Conservation (phyloP, 768 basidiomycete species). For the Tulasnella sp. region DNA sequence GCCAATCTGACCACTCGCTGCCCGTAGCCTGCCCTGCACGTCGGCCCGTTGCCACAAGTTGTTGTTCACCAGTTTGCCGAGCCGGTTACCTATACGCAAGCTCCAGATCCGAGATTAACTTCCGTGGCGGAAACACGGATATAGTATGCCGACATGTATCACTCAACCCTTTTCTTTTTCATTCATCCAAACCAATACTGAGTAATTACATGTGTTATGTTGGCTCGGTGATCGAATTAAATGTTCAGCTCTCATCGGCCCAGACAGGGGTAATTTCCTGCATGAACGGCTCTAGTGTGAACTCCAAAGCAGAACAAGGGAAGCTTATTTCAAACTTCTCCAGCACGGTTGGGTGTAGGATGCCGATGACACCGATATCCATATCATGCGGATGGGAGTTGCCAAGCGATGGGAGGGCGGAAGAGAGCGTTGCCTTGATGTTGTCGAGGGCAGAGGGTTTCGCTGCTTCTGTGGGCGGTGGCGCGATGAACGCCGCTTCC, state of each 20-base stretch:
- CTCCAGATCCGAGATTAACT: too few species aligned
- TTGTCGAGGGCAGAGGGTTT: conserved; percentile 26
- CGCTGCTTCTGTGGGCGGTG: conserved; percentile 21
- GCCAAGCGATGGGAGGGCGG: conserved; percentile 29
- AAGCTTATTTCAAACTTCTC: conserved; percentile 89
- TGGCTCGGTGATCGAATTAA: not conserved
- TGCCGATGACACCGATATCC: conserved; percentile 80
- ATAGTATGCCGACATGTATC: too few species aligned
- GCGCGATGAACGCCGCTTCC: not conserved
- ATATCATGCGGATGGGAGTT: conserved; percentile 38
- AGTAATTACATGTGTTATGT: too few species aligned
- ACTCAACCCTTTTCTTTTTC: too few species aligned
- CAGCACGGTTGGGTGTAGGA: conserved; percentile 85
- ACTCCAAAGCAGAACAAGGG: conserved; percentile 92
- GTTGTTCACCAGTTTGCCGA: too few species aligned
- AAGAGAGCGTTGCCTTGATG: conserved; percentile 38
- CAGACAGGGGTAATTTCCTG: conserved; percentile 36
- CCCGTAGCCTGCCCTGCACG: too few species aligned
- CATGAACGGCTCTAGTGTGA: conserved; percentile 90
- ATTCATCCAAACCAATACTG: too few species aligned
- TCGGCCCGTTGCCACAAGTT: too few species aligned
- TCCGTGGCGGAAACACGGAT: too few species aligned
- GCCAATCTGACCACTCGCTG: too few species aligned
- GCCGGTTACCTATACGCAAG: too few species aligned
- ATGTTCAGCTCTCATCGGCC: conserved; percentile 16